Conservation (phyloP, 306 rosid genomes). For the Castanospermum australe region DNA sequence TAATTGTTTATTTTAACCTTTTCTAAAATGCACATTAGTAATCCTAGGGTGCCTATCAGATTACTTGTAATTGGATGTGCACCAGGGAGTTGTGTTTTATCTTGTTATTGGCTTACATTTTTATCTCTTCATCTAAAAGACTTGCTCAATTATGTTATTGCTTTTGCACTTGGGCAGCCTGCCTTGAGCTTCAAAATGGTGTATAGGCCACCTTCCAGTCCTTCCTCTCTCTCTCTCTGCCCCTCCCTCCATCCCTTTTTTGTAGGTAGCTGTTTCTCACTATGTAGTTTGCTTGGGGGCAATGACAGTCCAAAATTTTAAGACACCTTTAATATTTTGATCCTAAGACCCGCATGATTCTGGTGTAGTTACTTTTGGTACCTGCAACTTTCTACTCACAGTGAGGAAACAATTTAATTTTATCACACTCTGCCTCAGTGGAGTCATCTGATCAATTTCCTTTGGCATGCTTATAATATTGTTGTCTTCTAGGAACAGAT, state of each 20-base stretch:
- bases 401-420: not conserved
- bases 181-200: conserved; percentile 21
- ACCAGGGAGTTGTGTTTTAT: not conserved
- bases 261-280: conserved; percentile 3
- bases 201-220: not conserved
- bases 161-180: not conserved
- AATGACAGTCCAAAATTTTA: not conserved
- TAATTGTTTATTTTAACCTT: too few species aligned
- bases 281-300: not conserved
- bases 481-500: not conserved
- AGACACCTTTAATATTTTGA: not conserved
- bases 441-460: not conserved
- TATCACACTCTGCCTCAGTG: not conserved
- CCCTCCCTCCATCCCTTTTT: not conserved
- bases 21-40: too few species aligned
- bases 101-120: not conserved
- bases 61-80: not conserved
- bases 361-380: not conserved
- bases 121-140: conserved; percentile 8
- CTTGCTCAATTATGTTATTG: not conserved
- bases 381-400: conserved; percentile 2
- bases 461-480: not conserved
- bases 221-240: not conserved
- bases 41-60: too few species aligned
- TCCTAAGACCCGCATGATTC: conserved; percentile 3